phyloP scores from a whole-genome alignment of 805 yeast species.

The Suhomyces tanzawaensis region DNA sequence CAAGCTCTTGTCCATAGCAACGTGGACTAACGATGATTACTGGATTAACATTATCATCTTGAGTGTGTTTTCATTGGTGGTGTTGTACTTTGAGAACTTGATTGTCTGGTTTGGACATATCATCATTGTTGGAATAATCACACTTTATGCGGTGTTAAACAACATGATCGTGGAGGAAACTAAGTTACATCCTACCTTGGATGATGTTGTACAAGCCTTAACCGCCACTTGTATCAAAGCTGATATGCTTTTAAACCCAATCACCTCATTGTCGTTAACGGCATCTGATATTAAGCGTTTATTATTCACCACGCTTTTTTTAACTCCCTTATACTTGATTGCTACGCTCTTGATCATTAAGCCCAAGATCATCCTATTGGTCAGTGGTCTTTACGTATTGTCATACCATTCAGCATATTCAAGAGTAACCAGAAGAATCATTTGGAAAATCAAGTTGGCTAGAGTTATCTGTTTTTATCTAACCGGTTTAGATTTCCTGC shows the following conservation, averaged over 20 bases:
- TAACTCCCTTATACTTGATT: slow-evolving; percentile 81
- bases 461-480: slow-evolving; percentile 73
- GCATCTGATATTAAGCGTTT: slow-evolving; percentile 77
- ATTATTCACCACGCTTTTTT: slow-evolving; percentile 76
- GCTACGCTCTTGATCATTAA: slow-evolving; percentile 64
- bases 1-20: slow-evolving; percentile 63
- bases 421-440: slow-evolving; percentile 73
- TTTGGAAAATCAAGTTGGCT: slow-evolving; percentile 78
- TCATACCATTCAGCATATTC: slow-evolving; percentile 88
- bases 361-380: slow-evolving; percentile 64
- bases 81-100: slow-evolving; percentile 75
- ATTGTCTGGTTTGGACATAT: slow-evolving; percentile 83
- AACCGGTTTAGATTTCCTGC: slow-evolving; percentile 79
- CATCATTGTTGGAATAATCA: slow-evolving; percentile 58
- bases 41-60: slow-evolving; percentile 71
- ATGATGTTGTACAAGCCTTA: slow-evolving; percentile 76
- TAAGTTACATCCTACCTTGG: slow-evolving; percentile 73
- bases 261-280: slow-evolving; percentile 69
- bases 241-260: slow-evolving; percentile 77
- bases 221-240: slow-evolving; percentile 72
- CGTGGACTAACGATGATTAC: slow-evolving; percentile 88
- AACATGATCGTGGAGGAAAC: slow-evolving; percentile 57
- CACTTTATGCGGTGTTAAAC: slow-evolving; percentile 59
- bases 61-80: slow-evolving; percentile 51
- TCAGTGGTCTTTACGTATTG: slow-evolving; percentile 58